Evolutionary conservation across 2,329 filamentous ascomycete genomes (phyloP).

Genomic region (Colletotrichum godetiae): DNA sequence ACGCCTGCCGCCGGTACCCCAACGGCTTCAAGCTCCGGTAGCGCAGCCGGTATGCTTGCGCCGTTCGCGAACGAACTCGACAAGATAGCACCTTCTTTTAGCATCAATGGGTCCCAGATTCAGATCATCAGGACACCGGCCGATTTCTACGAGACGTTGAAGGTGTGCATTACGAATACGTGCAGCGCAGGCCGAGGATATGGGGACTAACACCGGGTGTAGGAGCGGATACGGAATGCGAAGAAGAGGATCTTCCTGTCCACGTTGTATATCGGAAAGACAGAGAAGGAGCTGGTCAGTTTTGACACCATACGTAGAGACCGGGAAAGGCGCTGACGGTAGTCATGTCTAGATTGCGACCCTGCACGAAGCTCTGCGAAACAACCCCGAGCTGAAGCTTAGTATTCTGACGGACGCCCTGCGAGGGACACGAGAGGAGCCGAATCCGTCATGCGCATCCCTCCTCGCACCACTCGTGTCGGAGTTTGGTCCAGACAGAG

Average conservation of each 20-base stretch:
- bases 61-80: constrained; percentile 80
- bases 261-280: constrained; percentile 96
- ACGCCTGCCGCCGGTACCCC: constrained; percentile 33
- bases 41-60: constrained; percentile 56
- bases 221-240: constrained; percentile 85
- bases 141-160: constrained; percentile 93
- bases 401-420: constrained; percentile 93
- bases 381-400: constrained; percentile 81
- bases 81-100: constrained; percentile 89
- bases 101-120: constrained; percentile 84
- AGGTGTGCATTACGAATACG: constrained; percentile 64
- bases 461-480: constrained; percentile 84
- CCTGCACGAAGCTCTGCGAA: constrained; percentile 78
- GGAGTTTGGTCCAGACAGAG: constrained; percentile 85
- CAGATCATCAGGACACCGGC: constrained; percentile 81
- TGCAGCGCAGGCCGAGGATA: not conserved
- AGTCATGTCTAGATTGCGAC: constrained; percentile 72
- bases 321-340: not conserved
- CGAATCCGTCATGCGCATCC: constrained; percentile 87
- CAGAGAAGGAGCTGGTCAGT: constrained; percentile 83
- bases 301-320: not conserved
- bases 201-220: not conserved
- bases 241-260: constrained; percentile 87
- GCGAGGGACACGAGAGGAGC: constrained; percentile 90
- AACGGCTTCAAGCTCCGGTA: constrained; percentile 39